Percentiles rank a stretch among this genome's conserved stretches.
Evolutionary conservation across 2,329 filamentous ascomycete genomes (phyloP).

Genomic region (Leptoxyphium fumago): DNA sequence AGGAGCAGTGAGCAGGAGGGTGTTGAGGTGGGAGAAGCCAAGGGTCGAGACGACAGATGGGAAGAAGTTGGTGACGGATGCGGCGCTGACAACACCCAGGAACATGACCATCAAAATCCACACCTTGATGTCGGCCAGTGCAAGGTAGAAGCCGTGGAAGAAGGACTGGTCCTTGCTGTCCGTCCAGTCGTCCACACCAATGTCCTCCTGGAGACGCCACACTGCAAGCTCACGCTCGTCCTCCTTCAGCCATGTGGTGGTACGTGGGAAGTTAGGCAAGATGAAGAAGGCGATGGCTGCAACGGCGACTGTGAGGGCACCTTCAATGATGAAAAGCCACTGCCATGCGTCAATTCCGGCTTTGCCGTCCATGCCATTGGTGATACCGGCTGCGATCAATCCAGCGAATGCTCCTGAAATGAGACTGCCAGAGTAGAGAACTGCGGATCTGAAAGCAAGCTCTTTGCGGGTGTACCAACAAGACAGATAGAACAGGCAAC

Average conservation of each 20-base stretch:
- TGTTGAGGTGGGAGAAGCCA: conserved; percentile 19
- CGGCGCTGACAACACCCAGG: conserved; percentile 21
- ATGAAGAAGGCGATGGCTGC: conserved; percentile 21
- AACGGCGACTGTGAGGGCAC: conserved; percentile 21
- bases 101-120: conserved; percentile 22
- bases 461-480: conserved; percentile 41
- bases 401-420: conserved; percentile 39
- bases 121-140: conserved; percentile 19
- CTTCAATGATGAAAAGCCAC: conserved; percentile 25
- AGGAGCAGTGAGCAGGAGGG: conserved; percentile 20
- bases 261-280: conserved; percentile 23
- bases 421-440: conserved; percentile 37
- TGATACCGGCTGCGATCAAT: conserved; percentile 38
- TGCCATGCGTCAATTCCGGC: conserved; percentile 21
- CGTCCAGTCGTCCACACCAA: conserved; percentile 19
- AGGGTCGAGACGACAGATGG: conserved; percentile 19
- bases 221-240: conserved; percentile 18
- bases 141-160: conserved; percentile 19
- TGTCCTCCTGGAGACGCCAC: conserved; percentile 20
- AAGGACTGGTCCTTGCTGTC: conserved; percentile 16
- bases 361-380: conserved; percentile 23
- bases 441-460: conserved; percentile 34
- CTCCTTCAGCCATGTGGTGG: conserved; percentile 17
- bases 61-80: conserved; percentile 20
- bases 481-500: conserved; percentile 34